Evolutionary conservation across 768 basidiomycete species (phyloP).

Genomic region (Boletus fagicola): DNA sequence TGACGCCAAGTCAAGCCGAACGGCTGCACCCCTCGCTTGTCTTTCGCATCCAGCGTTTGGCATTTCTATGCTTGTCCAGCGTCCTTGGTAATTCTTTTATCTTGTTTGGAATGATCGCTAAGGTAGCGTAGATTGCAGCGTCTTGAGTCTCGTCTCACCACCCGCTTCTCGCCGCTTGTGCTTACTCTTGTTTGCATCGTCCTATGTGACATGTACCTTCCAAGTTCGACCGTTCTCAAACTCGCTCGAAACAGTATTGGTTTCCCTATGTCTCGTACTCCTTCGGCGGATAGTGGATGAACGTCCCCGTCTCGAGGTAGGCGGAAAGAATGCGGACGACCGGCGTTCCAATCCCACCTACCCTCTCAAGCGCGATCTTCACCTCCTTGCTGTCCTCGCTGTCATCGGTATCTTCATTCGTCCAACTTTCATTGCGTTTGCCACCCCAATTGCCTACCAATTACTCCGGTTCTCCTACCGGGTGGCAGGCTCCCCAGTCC

Average conservation of each 20-base stretch:
- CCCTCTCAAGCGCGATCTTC: conserved; percentile 18
- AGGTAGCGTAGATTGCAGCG: conserved; percentile 25
- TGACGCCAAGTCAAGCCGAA: conserved; percentile 16
- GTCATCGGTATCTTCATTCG: conserved; percentile 35
- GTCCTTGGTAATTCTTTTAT: conserved; percentile 30
- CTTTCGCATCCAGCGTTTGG: conserved; percentile 32
- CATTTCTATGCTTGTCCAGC: conserved; percentile 32
- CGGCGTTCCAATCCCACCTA: background rate
- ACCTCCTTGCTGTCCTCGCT: conserved; percentile 27
- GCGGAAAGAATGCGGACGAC: background rate
- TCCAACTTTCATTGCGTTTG: conserved; percentile 37
- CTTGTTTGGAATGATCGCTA: background rate
- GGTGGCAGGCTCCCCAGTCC: conserved; percentile 10
- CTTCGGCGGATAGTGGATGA: conserved; percentile 19
- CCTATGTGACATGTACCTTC: conserved; percentile 37
- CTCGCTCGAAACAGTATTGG: conserved; percentile 33
- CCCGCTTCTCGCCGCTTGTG: conserved; percentile 20
- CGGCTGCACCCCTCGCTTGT: conserved; percentile 15
- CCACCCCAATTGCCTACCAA: conserved; percentile 32
- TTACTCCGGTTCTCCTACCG: conserved; percentile 17
- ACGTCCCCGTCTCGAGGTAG: background rate
- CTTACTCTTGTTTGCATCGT: conserved; percentile 35
- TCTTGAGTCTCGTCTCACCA: conserved; percentile 20
- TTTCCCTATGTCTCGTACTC: conserved; percentile 31
- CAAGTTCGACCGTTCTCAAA: conserved; percentile 43